These are phyloP conservation scores for Selaginella tamariscina DNA, from an alignment of 75 land plant species.

Conservation along the genomic window DNA sequence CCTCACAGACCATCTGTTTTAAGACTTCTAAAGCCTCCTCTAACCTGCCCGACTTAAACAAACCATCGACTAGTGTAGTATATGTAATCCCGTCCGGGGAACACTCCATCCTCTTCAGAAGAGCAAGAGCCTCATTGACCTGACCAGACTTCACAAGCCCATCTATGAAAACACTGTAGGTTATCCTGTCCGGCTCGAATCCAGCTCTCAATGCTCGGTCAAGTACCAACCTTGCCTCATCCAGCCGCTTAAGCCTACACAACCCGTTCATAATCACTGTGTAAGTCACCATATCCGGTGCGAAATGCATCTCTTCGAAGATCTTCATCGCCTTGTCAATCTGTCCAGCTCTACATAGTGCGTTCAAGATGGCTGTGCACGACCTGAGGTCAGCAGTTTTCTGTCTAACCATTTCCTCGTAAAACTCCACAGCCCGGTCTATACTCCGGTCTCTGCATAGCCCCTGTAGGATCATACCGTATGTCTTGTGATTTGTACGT, in stretches of 20 bases:
- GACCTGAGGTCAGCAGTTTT: neutral
- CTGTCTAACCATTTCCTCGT: neutral
- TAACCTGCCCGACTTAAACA: conserved; percentile 12
- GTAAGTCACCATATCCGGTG: conserved; percentile 45
- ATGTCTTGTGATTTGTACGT: neutral
- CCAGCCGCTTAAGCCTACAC: conserved; percentile 25
- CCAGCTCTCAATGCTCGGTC: conserved; percentile 42
- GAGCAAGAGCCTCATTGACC: conserved; percentile 37
- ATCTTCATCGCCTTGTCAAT: conserved; percentile 33
- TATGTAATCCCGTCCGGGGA: conserved; percentile 41
- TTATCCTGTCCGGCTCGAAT: conserved; percentile 35
- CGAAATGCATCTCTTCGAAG: conserved; percentile 33
- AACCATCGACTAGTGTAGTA: conserved; percentile 29
- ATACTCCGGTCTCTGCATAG: neutral
- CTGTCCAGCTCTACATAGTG: conserved; percentile 50
- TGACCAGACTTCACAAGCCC: conserved; percentile 41
- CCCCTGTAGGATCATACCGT: neutral
- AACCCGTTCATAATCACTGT: conserved; percentile 45
- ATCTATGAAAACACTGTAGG: conserved; percentile 49
- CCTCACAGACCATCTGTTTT: conserved; percentile 41
- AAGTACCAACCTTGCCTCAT: conserved; percentile 32
- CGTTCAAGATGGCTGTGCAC: conserved; percentile 48
- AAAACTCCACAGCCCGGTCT: neutral
- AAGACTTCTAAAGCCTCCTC: conserved; percentile 36
- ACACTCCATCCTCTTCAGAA: conserved; percentile 47